Evolutionary conservation across 2,329 filamentous ascomycete species (phyloP).

Genomic region (Colletotrichum orchidophilum): DNA sequence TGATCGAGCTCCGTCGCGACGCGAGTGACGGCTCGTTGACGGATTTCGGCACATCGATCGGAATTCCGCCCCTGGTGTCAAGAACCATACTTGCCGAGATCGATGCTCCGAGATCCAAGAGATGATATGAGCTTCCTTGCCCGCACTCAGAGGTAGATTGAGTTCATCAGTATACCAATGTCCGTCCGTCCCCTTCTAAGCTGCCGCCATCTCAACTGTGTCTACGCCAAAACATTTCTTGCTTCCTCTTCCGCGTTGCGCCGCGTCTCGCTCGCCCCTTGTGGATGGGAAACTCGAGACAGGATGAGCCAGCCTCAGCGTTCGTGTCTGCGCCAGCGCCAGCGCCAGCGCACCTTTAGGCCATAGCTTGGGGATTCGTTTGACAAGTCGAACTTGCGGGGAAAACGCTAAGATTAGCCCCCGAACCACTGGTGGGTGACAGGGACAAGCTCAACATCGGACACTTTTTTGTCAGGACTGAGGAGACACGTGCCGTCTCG

Average conservation of each 20-base stretch:
- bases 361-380: constrained; percentile 19
- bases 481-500: constrained; percentile 20
- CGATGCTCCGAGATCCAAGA: not conserved
- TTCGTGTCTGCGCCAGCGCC: constrained; percentile 6
- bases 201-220: not conserved
- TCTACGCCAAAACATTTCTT: not conserved
- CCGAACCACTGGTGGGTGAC: constrained; percentile 19
- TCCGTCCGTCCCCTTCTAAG: not conserved
- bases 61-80: not conserved
- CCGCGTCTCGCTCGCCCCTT: not conserved
- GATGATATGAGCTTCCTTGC: not conserved
- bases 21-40: constrained; percentile 3
- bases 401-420: constrained; percentile 29
- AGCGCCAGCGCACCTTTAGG: constrained; percentile 4
- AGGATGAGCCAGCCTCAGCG: not conserved
- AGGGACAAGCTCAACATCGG: constrained; percentile 32
- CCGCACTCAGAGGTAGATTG: not conserved
- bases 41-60: constrained; percentile 20
- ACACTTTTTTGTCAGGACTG: constrained; percentile 16
- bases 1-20: constrained; percentile 9
- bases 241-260: not conserved
- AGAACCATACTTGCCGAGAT: constrained; percentile 3
- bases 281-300: constrained; percentile 13
- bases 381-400: constrained; percentile 34
- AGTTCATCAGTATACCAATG: not conserved